phyloP scores from a whole-genome alignment of 2,329 filamentous ascomycete species.

The Diaporthe aspalathi region DNA sequence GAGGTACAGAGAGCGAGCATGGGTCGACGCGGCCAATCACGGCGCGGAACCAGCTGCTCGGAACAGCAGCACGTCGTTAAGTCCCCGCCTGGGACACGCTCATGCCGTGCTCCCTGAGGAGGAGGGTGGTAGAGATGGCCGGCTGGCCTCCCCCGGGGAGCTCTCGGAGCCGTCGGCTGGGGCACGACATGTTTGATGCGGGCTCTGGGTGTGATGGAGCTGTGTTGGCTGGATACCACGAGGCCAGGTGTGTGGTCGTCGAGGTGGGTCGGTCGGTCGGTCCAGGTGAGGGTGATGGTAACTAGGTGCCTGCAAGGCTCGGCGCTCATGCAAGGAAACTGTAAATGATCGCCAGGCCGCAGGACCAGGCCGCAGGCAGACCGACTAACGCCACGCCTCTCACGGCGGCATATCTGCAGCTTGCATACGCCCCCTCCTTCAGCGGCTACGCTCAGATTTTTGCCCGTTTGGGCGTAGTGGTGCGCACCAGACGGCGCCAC shows the following conservation, averaged over 20 bases:
- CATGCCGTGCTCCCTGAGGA: constrained; percentile 29
- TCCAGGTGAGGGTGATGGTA: constrained; percentile 10
- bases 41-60: constrained; percentile 4
- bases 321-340: constrained; percentile 32
- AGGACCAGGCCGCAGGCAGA: constrained; percentile 18
- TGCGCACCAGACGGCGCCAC: constrained; percentile 26
- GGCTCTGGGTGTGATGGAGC: not conserved
- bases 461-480: constrained; percentile 3
- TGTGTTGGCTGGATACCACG: constrained; percentile 5
- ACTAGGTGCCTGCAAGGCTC: constrained; percentile 38
- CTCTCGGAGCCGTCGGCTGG: constrained; percentile 27
- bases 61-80: constrained; percentile 24
- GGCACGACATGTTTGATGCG: constrained; percentile 29
- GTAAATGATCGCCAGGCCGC: constrained; percentile 34
- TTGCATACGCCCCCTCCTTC: constrained; percentile 27
- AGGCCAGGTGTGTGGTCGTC: constrained; percentile 20
- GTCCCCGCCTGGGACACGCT: constrained; percentile 19
- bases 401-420: constrained; percentile 2
- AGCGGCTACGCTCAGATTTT: constrained; percentile 28
- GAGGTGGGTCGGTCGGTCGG: constrained; percentile 7
- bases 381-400: constrained; percentile 36
- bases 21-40: constrained; percentile 2
- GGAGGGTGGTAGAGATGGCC: not conserved
- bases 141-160: constrained; percentile 4
- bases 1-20: constrained; percentile 14